phyloP scores from a whole-genome alignment of 345 rosid species.

The Sisymbrium altissimum region DNA sequence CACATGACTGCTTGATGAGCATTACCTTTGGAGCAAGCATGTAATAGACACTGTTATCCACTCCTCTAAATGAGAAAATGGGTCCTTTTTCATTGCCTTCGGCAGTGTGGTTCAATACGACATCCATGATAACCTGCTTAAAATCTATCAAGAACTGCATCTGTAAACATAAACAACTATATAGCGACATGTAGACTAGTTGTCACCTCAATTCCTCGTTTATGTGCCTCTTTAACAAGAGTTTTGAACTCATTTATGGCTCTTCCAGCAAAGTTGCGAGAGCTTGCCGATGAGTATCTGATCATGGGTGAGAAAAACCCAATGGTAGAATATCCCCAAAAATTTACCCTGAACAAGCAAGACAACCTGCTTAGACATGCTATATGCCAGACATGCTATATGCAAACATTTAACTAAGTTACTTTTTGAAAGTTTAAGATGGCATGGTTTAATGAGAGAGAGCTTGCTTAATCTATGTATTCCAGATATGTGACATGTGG shows the following conservation, averaged over 20 bases:
- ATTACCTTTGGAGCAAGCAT: constrained; percentile 96
- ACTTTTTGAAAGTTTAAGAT: not conserved
- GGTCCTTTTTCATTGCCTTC: constrained; percentile 98
- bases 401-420: constrained; percentile 4
- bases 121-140: constrained; percentile 87
- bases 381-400: constrained; percentile 7
- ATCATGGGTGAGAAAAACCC: constrained; percentile 91
- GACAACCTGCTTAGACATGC: constrained; percentile 12
- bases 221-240: constrained; percentile 90
- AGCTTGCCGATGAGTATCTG: constrained; percentile 76
- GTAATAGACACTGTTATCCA: constrained; percentile 88
- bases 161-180: not conserved
- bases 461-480: not conserved
- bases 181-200: constrained; percentile 15
- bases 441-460: constrained; percentile 2
- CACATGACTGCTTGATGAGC: constrained; percentile 6
- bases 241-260: constrained; percentile 83
- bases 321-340: constrained; percentile 97
- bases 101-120: constrained; percentile 95
- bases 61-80: constrained; percentile 80
- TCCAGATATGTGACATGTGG: not conserved
- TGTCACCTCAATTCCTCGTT: constrained; percentile 89
- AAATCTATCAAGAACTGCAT: constrained; percentile 30
- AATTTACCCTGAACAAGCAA: constrained; percentile 70
- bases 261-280: constrained; percentile 51